Evolutionary conservation across 2,329 filamentous ascomycete genomes (phyloP).

Genomic region (Metarhizium robertsii): DNA sequence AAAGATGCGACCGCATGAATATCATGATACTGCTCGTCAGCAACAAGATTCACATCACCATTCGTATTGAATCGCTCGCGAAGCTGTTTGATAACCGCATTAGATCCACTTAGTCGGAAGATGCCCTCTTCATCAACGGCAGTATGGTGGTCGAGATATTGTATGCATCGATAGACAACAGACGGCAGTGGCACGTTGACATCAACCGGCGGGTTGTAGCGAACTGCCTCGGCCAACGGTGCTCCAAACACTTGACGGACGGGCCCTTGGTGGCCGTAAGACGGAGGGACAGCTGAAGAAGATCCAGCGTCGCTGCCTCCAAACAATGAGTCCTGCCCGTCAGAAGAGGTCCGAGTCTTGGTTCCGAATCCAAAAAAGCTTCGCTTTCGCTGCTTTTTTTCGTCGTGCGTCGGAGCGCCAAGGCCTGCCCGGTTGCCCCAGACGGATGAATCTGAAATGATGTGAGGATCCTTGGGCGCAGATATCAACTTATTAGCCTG

Average conservation of each 20-base stretch:
- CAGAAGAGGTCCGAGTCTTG: slow-evolving; percentile 48
- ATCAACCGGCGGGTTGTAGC: slow-evolving; percentile 65
- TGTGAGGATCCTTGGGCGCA: slow-evolving; percentile 70
- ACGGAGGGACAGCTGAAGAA: slow-evolving; percentile 28
- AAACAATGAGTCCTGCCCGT: slow-evolving; percentile 47
- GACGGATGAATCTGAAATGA: slow-evolving; percentile 71
- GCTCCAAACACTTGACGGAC: slow-evolving; percentile 74
- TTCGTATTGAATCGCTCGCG: slow-evolving; percentile 90
- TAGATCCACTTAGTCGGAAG: slow-evolving; percentile 94
- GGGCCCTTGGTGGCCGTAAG: slow-evolving; percentile 38
- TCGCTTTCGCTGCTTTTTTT: slow-evolving; percentile 75
- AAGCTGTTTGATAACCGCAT: slow-evolving; percentile 82
- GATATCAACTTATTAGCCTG: slow-evolving; percentile 56
- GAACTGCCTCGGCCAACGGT: slow-evolving; percentile 75
- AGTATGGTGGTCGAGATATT: slow-evolving; percentile 78
- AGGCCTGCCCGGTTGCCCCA: slow-evolving; percentile 74
- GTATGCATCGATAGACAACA: slow-evolving; percentile 90
- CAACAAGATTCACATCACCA: slow-evolving; percentile 79
- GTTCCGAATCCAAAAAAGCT: slow-evolving; percentile 63
- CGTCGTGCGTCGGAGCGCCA: slow-evolving; percentile 46
- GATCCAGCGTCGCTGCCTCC: slow-evolving; percentile 37
- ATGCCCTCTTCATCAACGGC: slow-evolving; percentile 87
- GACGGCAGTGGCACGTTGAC: slow-evolving; percentile 72
- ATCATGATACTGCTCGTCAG: slow-evolving; percentile 80
- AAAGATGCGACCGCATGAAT: slow-evolving; percentile 93